Conservation (phyloP, 768 basidiomycete genomes). For the Ephemerocybe angulata region DNA sequence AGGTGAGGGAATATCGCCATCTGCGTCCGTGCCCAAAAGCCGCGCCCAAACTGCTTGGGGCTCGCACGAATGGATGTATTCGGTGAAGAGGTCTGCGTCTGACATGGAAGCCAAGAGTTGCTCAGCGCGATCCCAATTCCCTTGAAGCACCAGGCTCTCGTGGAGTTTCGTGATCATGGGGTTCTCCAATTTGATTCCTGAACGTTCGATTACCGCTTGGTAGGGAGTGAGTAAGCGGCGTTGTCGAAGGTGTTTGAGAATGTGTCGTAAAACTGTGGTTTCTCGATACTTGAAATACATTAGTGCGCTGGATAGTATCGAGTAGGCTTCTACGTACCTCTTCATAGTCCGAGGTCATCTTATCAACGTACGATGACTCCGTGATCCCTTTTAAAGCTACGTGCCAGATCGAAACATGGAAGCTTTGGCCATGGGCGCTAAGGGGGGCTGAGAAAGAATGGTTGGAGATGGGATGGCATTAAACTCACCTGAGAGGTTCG, state of each 20-base stretch:
- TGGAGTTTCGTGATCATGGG: conserved; percentile 67
- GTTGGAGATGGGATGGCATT: neutral
- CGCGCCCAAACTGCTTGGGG: conserved; percentile 62
- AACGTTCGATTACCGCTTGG: conserved; percentile 51
- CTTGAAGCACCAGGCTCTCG: conserved; percentile 59
- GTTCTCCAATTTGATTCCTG: conserved; percentile 60
- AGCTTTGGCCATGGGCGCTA: conserved; percentile 69
- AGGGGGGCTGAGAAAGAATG: neutral
- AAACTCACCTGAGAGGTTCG: conserved; percentile 65
- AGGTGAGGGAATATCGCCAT: conserved; percentile 61
- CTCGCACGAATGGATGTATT: conserved; percentile 53
- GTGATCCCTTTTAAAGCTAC: conserved; percentile 58
- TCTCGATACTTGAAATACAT: conserved; percentile 54
- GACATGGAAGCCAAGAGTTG: conserved; percentile 46
- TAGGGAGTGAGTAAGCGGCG: conserved; percentile 68
- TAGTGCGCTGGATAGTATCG: neutral
- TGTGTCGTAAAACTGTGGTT: conserved; percentile 57
- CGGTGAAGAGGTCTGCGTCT: conserved; percentile 56
- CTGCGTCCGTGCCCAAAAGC: conserved; percentile 55
- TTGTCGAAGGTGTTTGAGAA: conserved; percentile 75
- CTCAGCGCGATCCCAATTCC: conserved; percentile 60
- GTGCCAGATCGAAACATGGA: conserved; percentile 80
- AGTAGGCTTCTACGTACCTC: conserved; percentile 45
- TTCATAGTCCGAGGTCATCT: conserved; percentile 50
- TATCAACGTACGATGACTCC: conserved; percentile 54